A percentile compares a stretch with the other conserved stretches of the same genome.
phyloP scores from a whole-genome alignment of 306 rosid species.

The Vachellia pachyceras region DNA sequence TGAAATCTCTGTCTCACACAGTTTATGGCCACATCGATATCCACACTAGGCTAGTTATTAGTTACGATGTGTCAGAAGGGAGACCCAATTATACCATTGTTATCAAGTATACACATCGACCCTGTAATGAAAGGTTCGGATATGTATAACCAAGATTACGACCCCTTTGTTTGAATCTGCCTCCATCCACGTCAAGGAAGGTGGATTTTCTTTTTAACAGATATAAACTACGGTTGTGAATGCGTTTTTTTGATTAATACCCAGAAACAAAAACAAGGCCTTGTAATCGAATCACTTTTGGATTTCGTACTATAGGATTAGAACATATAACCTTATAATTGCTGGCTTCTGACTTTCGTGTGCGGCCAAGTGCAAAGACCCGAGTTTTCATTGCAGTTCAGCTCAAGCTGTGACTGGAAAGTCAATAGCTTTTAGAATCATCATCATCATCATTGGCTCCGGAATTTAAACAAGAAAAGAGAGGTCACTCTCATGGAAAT shows the following conservation, averaged over 20 bases:
- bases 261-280: not conserved
- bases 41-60: not conserved
- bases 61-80: slow-evolving; percentile 25
- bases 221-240: not conserved
- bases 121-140: not conserved
- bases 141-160: not conserved
- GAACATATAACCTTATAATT: not conserved
- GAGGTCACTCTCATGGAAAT: slow-evolving; percentile 5
- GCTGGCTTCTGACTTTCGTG: not conserved
- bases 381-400: too few species aligned
- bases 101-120: not conserved
- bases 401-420: not conserved
- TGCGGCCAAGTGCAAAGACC: not conserved
- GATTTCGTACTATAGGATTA: not conserved
- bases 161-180: not conserved
- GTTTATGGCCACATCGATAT: not conserved
- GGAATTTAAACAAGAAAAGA: not conserved
- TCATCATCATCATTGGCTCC: not conserved
- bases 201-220: not conserved
- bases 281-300: not conserved
- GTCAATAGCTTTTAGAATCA: not conserved
- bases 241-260: not conserved
- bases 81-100: slow-evolving; percentile 15
- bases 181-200: not conserved
- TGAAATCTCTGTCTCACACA: not conserved